Evolutionary conservation across 768 basidiomycete species (phyloP).

Genomic region (Asterophora parasitica): DNA sequence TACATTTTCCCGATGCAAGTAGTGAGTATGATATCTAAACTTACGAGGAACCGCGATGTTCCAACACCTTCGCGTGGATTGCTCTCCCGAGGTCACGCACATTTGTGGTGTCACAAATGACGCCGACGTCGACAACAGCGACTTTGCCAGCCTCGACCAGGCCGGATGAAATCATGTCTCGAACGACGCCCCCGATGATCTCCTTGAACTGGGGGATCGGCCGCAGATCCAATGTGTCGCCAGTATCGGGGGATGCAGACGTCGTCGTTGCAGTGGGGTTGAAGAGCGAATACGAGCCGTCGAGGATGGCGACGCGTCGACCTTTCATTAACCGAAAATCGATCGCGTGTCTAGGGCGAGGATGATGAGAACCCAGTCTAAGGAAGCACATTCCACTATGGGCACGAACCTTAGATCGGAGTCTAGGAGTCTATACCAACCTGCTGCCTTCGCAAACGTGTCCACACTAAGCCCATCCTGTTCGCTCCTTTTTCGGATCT

Average conservation of each 20-base stretch:
- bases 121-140: conserved; percentile 55
- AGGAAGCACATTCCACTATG: neutral
- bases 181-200: conserved; percentile 48
- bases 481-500: conserved; percentile 35
- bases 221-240: conserved; percentile 37
- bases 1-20: neutral
- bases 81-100: conserved; percentile 44
- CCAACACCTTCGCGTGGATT: conserved; percentile 25
- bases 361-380: conserved; percentile 1
- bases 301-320: conserved; percentile 66
- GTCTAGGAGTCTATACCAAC: conserved; percentile 78
- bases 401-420: conserved; percentile 55
- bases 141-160: conserved; percentile 34
- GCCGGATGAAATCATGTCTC: conserved; percentile 29
- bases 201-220: conserved; percentile 57
- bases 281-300: conserved; percentile 64
- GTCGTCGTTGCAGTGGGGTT: conserved; percentile 14
- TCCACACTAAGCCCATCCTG: conserved; percentile 40
- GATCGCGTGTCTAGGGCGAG: conserved; percentile 56
- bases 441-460: conserved; percentile 73
- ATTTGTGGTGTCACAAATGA: conserved; percentile 50
- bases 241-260: conserved; percentile 1
- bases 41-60: neutral
- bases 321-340: conserved; percentile 73
- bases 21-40: no score